Percentiles rank a stretch among this genome's conserved stretches.
phyloP scores from a whole-genome alignment of 2,329 filamentous ascomycete species.

The Aplosporella prunicola region DNA sequence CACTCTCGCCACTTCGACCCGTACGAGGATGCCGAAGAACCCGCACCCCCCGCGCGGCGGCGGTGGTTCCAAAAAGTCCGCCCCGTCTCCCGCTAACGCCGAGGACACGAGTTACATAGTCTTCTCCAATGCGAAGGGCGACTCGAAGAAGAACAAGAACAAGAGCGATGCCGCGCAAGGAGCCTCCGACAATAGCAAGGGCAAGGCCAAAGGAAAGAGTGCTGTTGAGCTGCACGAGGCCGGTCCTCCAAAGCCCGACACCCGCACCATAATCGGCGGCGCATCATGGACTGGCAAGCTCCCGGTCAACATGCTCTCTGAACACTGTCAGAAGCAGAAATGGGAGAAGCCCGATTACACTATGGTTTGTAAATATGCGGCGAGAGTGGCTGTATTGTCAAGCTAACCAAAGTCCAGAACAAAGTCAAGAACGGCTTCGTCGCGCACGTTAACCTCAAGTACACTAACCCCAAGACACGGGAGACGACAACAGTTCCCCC shows the following conservation, averaged over 20 bases:
- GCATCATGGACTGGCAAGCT: conserved; percentile 96
- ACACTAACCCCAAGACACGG: conserved; percentile 69
- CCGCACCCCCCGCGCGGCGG: conserved; percentile 37
- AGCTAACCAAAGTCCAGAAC: conserved; percentile 31
- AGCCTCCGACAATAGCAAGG: conserved; percentile 17
- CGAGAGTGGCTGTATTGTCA: background rate
- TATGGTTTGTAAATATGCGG: conserved; percentile 45
- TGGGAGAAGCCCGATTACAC: conserved; percentile 93
- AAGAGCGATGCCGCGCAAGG: conserved; percentile 14
- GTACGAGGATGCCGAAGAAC: conserved; percentile 41
- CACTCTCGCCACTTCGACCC: background rate
- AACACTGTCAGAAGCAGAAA: conserved; percentile 91
- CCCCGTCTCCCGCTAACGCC: conserved; percentile 12
- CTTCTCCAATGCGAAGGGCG: conserved; percentile 36
- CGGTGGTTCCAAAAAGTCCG: conserved; percentile 27
- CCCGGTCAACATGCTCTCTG: conserved; percentile 83
- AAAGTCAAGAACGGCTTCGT: conserved; percentile 67
- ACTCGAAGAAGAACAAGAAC: conserved; percentile 32
- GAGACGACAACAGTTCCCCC: conserved; percentile 66
- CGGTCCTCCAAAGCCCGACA: conserved; percentile 50
- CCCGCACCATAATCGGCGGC: conserved; percentile 76
- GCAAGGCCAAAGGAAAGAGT: conserved; percentile 27
- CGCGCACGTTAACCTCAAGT: conserved; percentile 69
- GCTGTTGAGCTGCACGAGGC: conserved; percentile 21
- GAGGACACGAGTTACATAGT: conserved; percentile 42